A percentile compares a stretch with the other conserved stretches of the same genome.
These are phyloP conservation scores for Nemania abortiva DNA, from an alignment of 2,329 filamentous ascomycete species.

Conservation along the genomic window DNA sequence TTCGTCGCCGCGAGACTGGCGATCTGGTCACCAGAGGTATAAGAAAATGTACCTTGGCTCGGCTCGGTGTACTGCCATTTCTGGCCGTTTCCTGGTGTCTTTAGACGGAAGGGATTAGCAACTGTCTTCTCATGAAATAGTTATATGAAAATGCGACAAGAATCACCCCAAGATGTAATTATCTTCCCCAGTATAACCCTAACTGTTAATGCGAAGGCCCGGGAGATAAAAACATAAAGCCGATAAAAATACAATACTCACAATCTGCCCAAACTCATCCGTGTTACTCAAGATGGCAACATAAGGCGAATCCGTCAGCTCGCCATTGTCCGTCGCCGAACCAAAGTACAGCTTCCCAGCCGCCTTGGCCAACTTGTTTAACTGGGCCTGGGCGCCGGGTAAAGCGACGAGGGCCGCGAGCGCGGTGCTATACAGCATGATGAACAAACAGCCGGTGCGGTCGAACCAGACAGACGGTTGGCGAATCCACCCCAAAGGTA, in stretches of 20 bases:
- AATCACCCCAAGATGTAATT: neutral
- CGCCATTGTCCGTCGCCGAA: conserved; percentile 71
- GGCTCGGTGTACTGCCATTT: conserved; percentile 75
- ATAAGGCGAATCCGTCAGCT: conserved; percentile 58
- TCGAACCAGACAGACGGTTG: neutral
- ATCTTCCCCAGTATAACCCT: neutral
- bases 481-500: neutral
- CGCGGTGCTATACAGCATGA: conserved; percentile 28
- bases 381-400: conserved; percentile 49
- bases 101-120: conserved; percentile 1
- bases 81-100: conserved; percentile 72
- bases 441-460: neutral
- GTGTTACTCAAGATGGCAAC: conserved; percentile 65
- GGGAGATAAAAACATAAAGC: neutral
- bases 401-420: conserved; percentile 36
- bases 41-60: conserved; percentile 67
- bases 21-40: conserved; percentile 66
- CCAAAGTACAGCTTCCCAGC: conserved; percentile 73
- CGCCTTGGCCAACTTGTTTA: conserved; percentile 66
- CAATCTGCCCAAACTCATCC: conserved; percentile 71
- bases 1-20: conserved; percentile 61
- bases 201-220: neutral
- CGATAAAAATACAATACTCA: conserved; percentile 15
- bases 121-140: neutral
- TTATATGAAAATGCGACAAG: neutral